A percentile compares a stretch with the other conserved stretches of the same genome.
These are phyloP conservation scores for Sicyos baderoa DNA, from an alignment of 306 rosid genomes.

Conservation along the genomic window DNA sequence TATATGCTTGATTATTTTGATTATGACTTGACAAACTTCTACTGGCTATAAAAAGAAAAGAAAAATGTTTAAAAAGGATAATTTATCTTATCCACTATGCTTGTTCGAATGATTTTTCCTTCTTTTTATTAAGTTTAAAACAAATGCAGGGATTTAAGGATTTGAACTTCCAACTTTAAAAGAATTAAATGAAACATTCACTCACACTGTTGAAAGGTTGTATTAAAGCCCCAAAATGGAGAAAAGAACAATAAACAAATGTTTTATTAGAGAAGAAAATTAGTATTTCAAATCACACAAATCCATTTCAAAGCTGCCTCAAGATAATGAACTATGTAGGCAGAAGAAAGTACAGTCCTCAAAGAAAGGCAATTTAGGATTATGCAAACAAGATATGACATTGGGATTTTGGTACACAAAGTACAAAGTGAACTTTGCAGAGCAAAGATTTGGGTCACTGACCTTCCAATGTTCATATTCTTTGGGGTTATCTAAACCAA, in stretches of 20 bases:
- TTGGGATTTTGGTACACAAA: neutral
- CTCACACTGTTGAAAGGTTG: neutral
- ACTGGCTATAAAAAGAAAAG: no score
- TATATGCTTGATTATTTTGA: no score
- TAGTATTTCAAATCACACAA: neutral
- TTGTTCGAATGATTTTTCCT: no score
- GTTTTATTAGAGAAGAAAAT: no score
- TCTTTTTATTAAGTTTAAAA: no score
- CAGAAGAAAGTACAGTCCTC: neutral
- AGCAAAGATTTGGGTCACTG: neutral
- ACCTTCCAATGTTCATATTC: neutral
- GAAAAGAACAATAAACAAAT: neutral
- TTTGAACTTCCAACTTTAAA: no score
- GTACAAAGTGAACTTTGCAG: slow-evolving; percentile 5
- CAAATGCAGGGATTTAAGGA: no score
- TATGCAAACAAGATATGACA: neutral
- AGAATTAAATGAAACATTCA: neutral
- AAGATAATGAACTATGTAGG: neutral
- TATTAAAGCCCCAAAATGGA: neutral
- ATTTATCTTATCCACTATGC: no score
- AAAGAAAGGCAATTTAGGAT: neutral
- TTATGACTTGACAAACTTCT: no score
- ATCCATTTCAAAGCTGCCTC: neutral
- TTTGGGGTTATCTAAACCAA: neutral
- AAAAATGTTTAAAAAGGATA: no score